Conservation (phyloP, 345 rosid species). For the Salix arbutifolia region DNA sequence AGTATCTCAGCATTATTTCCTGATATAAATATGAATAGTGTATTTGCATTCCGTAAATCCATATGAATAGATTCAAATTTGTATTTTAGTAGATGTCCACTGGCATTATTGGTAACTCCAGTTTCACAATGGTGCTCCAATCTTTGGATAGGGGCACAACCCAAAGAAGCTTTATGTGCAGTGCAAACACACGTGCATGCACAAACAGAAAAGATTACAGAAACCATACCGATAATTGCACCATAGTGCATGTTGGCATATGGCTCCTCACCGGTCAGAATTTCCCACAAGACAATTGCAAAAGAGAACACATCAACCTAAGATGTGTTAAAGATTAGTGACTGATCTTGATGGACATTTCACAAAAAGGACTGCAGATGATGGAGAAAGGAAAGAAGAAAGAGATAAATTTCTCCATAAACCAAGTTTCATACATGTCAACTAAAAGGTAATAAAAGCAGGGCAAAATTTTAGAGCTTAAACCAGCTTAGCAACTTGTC, state of each 20-base stretch:
- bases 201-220: not conserved
- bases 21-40: not conserved
- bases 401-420: not conserved
- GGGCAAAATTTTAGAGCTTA: not conserved
- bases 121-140: not conserved
- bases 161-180: too few species aligned
- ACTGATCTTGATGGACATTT: not conserved
- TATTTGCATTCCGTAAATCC: not conserved
- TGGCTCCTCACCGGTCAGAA: constrained; percentile 85
- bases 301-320: constrained; percentile 85
- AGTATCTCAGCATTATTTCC: not conserved
- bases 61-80: not conserved
- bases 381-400: not conserved
- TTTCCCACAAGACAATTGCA: constrained; percentile 83
- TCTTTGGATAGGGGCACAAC: not conserved
- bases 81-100: not conserved
- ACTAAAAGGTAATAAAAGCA: not conserved
- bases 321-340: constrained; percentile 12
- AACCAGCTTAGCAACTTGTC: not conserved
- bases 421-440: constrained; percentile 4
- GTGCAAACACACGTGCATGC: not conserved
- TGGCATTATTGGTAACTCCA: not conserved
- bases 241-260: constrained; percentile 84
- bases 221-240: constrained; percentile 67
- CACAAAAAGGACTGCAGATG: not conserved